Percentiles rank a stretch among this genome's conserved stretches.
These are phyloP conservation scores for Penicillium psychrosexuale DNA, from an alignment of 2,329 filamentous ascomycete genomes.

Conservation along the genomic window DNA sequence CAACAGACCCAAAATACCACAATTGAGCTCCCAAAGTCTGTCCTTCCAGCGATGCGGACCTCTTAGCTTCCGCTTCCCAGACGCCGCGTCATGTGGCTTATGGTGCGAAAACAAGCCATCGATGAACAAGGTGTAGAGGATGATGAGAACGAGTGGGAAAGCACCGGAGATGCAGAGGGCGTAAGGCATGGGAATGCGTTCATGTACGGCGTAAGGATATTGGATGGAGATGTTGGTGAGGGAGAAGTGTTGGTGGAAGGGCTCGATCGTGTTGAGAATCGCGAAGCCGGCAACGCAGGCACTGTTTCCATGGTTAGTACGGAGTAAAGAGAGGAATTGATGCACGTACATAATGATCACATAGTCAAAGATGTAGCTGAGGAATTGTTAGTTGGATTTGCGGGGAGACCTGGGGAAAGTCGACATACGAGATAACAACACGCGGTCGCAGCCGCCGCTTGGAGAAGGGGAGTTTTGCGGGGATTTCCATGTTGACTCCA, in stretches of 20 bases:
- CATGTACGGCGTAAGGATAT: slow-evolving; percentile 56
- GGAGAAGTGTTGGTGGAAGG: slow-evolving; percentile 58
- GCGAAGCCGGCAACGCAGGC: slow-evolving; percentile 52
- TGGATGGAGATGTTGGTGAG: slow-evolving; percentile 56
- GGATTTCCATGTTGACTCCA: slow-evolving; percentile 19
- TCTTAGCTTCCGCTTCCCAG: slow-evolving; percentile 39
- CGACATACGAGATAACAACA: slow-evolving; percentile 52
- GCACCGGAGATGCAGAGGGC: slow-evolving; percentile 51
- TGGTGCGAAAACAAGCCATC: slow-evolving; percentile 58
- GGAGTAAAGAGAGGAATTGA: background rate
- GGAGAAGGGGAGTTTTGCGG: slow-evolving; percentile 51
- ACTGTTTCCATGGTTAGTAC: slow-evolving; percentile 31
- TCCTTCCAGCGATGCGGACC: slow-evolving; percentile 54
- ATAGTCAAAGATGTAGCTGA: slow-evolving; percentile 58
- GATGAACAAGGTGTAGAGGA: slow-evolving; percentile 55
- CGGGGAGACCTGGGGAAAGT: background rate
- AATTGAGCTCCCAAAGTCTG: slow-evolving; percentile 61
- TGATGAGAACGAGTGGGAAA: slow-evolving; percentile 52
- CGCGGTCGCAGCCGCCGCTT: slow-evolving; percentile 51
- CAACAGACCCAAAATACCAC: slow-evolving; percentile 56
- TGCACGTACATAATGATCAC: slow-evolving; percentile 54
- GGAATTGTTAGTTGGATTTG: slow-evolving; percentile 8
- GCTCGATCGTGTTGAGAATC: slow-evolving; percentile 53
- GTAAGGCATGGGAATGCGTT: slow-evolving; percentile 52
- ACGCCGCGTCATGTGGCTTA: slow-evolving; percentile 35